phyloP scores from a whole-genome alignment of 2,329 filamentous ascomycete species.

The Colletotrichum cordylinicola region DNA sequence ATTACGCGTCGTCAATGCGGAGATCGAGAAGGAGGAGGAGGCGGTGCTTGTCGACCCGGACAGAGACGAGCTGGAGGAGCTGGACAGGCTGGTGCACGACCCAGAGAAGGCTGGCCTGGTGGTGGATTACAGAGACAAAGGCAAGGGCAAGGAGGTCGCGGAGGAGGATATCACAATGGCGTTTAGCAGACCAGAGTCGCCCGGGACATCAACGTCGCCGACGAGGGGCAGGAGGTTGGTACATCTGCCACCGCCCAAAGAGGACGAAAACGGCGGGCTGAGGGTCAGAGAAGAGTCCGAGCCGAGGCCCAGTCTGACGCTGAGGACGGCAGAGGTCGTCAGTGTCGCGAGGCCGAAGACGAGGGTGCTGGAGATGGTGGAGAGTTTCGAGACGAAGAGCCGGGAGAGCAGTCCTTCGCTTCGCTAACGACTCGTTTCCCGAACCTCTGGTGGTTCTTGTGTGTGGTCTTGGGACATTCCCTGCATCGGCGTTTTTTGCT shows the following conservation, averaged over 20 bases:
- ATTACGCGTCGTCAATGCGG: constrained; percentile 88
- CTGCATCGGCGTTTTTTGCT: neutral
- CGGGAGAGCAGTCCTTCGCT: constrained; percentile 40
- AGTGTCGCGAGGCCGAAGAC: constrained; percentile 46
- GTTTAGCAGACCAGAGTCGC: constrained; percentile 9
- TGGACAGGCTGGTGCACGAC: neutral
- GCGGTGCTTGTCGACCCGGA: constrained; percentile 50
- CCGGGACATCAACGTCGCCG: constrained; percentile 7
- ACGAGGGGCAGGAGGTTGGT: constrained; percentile 10
- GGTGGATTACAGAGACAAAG: constrained; percentile 3
- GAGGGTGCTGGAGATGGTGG: constrained; percentile 60
- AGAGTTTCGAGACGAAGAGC: constrained; percentile 57
- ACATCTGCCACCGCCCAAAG: constrained; percentile 21
- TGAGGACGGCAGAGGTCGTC: constrained; percentile 55
- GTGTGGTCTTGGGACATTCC: neutral
- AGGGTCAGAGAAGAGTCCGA: constrained; percentile 24
- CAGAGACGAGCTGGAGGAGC: constrained; percentile 25
- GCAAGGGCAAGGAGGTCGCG: constrained; percentile 15
- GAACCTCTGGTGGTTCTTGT: neutral
- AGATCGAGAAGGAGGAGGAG: constrained; percentile 50
- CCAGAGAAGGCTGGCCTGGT: neutral
- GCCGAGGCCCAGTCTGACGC: constrained; percentile 35
- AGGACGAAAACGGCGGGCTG: neutral
- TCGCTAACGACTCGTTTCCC: neutral
- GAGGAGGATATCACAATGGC: neutral